Base-by-base conservation (phyloP, 2,329 filamentous ascomycete genomes). In the Didymella keratinophila region DNA sequence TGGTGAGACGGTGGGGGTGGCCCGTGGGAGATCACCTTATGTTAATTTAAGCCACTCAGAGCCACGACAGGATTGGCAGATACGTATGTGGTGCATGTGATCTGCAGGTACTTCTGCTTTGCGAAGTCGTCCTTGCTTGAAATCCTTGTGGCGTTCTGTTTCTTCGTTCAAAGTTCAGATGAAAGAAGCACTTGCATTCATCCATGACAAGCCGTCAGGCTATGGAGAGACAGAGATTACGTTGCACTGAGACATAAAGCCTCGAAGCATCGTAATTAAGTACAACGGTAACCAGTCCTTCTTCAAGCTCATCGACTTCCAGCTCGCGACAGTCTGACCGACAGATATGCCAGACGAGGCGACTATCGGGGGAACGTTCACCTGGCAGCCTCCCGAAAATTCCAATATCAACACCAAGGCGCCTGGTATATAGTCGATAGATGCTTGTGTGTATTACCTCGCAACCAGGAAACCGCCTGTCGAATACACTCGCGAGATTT, bases 341-440 rank as follows among this genome's bases (percentile, higher is more conserved):
- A 14, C 44, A 21, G 43, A 4, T 61, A 20, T n/a, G 53, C 25
- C 49, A 55, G 11, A 25, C 2, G 12, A 42, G 39, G 12, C 7
- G 11, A 42, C 4, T 11, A 25, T 46, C 61, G 4, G 39, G 23
- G 71, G 70, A 3, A 70, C 68, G 3, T 71, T 59, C 27, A 52
- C 61, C 14, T 74, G 66, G 66, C 69, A 74, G 44, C 70, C 72
- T 12, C 75, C 71, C 10, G 74, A 77, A 52, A 63, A 63, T 23
- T 70, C 71, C 4, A 27, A 50, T 2, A 68, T 74, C 57, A 70
- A 71, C 23, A 71, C 66, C 7, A 44, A 14, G 8, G 64, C 63
- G 12, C 69, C 70, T 9, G 74, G 76, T 9, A 58, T 73, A 4
- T 78, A 74, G 74, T 60, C 67, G 12, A 37, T 75, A 3, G 75